Conservation (phyloP, 495 filamentous ascomycete genomes). For the Aspergillus ellipticus region DNA sequence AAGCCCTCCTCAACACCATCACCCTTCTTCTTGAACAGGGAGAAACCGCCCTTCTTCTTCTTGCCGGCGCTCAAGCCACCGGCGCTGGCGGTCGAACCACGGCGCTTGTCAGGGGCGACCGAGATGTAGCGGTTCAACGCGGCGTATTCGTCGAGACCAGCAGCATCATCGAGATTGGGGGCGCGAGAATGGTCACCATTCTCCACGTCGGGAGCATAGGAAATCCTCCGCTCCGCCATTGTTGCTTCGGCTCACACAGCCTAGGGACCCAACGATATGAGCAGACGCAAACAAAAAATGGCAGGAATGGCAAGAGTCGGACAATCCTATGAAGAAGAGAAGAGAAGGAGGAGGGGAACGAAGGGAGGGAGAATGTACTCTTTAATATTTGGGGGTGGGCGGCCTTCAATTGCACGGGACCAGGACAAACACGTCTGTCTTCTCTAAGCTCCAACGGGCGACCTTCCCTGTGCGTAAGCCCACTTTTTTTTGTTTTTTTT, state of each 20-base stretch:
- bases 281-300: slow-evolving; percentile 35
- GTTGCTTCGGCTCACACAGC: slow-evolving; percentile 48
- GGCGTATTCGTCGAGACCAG: slow-evolving; percentile 47
- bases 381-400: slow-evolving; percentile 29
- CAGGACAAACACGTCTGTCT: slow-evolving; percentile 25
- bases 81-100: slow-evolving; percentile 53
- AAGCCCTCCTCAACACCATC: slow-evolving; percentile 39
- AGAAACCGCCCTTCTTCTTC: slow-evolving; percentile 53
- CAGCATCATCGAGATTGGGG: slow-evolving; percentile 29
- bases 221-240: slow-evolving; percentile 53
- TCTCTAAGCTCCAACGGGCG: slow-evolving; percentile 28
- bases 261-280: slow-evolving; percentile 42
- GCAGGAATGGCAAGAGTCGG: slow-evolving; percentile 45
- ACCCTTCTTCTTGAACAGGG: slow-evolving; percentile 49
- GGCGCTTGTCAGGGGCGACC: slow-evolving; percentile 57
- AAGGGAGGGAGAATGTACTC: slow-evolving; percentile 21
- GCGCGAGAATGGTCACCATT: slow-evolving; percentile 45
- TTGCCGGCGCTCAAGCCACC: slow-evolving; percentile 37
- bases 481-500: slow-evolving; percentile 21
- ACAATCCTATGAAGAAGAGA: slow-evolving; percentile 38
- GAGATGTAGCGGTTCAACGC: slow-evolving; percentile 64
- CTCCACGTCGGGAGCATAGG: slow-evolving; percentile 51
- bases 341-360: slow-evolving; percentile 21
- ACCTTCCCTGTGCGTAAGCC: slow-evolving; percentile 28
- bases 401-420: slow-evolving; percentile 26